Base-by-base conservation (phyloP, 208 protist genomes). In the Angomonas ambiguus region DNA sequence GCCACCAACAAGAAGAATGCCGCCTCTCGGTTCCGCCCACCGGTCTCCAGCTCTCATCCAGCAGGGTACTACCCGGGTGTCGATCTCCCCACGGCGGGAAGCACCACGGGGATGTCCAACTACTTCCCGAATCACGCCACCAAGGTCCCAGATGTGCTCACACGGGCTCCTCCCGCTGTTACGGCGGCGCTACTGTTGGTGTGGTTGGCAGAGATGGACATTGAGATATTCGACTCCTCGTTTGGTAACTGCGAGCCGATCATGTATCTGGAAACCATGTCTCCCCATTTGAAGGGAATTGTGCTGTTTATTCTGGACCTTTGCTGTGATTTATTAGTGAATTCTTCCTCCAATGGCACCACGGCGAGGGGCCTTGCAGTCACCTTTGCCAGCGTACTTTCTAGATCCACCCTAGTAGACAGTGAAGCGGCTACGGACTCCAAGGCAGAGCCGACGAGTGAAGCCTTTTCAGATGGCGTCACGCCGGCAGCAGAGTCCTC, bases 101-200 rank as follows among this genome's bases (percentile, higher is more conserved):
- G 31, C 57, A 77, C 67, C 53, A 69, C 71, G 0, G 61, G 66
- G 33, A 69, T 63, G 0, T 70, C 74, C 13, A 48, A 51, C 2
- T 62, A 82, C 57, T 94, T 94, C 63, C 85, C 88, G 51, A 94
- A 90, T 63, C 74, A 64, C 30, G 65, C 51, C 10, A 94, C 88
- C 10, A 62, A 65, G 22, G 42, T 92, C 33, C 88, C 88, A 0
- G 79, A 81, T 41, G 77, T 76, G 25, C 74, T 94, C n/a, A 62
- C 59, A 28, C 77, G 80, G n/a, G 80, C 85, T 24, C 77, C 81
- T n/a, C 82, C 88, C 1, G 83, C 78, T 18, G 88, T 89, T 18
- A 82, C 82, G 33, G 80, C 90, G 68, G 78, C 75, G 6, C 62
- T 90, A 3, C 90, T 92, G 0, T 58, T 94, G 6, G 74, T 87